Base-by-base conservation (phyloP, 2,329 filamentous ascomycete genomes). In the Phoma herbarum region DNA sequence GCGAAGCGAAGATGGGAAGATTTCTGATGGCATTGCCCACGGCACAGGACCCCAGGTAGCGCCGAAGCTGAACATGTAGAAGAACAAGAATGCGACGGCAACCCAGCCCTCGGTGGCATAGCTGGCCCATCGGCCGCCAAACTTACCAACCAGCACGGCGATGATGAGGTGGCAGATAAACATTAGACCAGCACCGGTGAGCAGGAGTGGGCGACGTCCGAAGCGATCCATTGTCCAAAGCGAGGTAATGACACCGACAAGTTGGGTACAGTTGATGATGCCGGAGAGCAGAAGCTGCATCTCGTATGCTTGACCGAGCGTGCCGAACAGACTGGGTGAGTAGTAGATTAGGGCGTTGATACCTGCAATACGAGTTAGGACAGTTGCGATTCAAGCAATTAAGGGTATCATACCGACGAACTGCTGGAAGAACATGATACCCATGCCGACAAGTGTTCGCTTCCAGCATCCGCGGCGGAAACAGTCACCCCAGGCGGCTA, bases 11-110 rank as follows among this genome's bases (percentile, higher is more conserved):
- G 82, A 83, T 0, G 86, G 86, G 42, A 90, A 90, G n/a, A 91
- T 86, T 60, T 92, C 86, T 28, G 82, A 79, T 0, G 76, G 73
- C 71, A 83, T 72, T 3, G 76, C 79, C 82, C 79, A 84, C 1
- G 77, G 79, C 0, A 85, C 79, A 2, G 83, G 82, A 0, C 83
- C 84, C 83, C 85, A 89, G 0, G 82, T 82, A 0, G 81, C 83
- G 2, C 86, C 85, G 65, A 90, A 90, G 2, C 82, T 80, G 22
- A 88, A 75, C 71, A 90, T 85, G 68, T 88, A 89, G 42, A 88
- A 80, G 46, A 88, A 80, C n/a, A 87, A 77, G 62, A 87, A 84
- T 0, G 83, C 83, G 1, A 87, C 82, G n/a, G 79, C 81, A 14
- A 77, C 76, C 84, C 84, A 86, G 8, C 86, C 86, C 59, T 83